These are phyloP conservation scores for Arthrobotrys conoides DNA, from an alignment of 2,329 filamentous ascomycete species.

Conservation along the genomic window DNA sequence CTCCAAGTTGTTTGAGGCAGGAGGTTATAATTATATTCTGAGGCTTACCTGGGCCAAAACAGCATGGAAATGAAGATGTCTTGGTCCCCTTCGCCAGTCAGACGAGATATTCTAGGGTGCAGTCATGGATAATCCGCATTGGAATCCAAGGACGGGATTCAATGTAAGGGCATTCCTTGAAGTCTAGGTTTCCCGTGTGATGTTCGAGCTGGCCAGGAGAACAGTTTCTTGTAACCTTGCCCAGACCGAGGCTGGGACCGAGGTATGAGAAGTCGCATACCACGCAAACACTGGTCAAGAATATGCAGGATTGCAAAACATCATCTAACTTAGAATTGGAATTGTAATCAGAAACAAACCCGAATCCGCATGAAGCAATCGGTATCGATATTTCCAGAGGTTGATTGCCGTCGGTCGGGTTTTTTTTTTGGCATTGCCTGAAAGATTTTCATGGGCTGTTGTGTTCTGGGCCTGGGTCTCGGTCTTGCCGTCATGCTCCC, in stretches of 20 bases:
- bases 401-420: conserved; percentile 28
- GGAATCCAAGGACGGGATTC: conserved; percentile 24
- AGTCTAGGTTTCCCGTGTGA: conserved; percentile 32
- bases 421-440: background rate
- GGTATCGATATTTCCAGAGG: background rate
- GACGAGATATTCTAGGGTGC: conserved; percentile 29
- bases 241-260: conserved; percentile 10
- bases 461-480: conserved; percentile 24
- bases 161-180: conserved; percentile 52
- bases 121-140: conserved; percentile 15
- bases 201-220: conserved; percentile 20
- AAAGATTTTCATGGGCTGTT: conserved; percentile 39
- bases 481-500: conserved; percentile 2
- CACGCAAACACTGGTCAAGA: background rate
- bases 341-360: conserved; percentile 19
- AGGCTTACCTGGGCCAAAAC: conserved; percentile 30
- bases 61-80: conserved; percentile 57
- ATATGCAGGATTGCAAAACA: background rate
- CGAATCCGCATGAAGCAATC: conserved; percentile 1
- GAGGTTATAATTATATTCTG: conserved; percentile 40
- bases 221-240: conserved; percentile 6
- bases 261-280: conserved; percentile 13
- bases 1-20: conserved; percentile 45
- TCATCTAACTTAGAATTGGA: conserved; percentile 12
- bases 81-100: conserved; percentile 47